phyloP scores from a whole-genome alignment of 176 grass and related monocot genomes.

The Bolboschoenus planiculmis region DNA sequence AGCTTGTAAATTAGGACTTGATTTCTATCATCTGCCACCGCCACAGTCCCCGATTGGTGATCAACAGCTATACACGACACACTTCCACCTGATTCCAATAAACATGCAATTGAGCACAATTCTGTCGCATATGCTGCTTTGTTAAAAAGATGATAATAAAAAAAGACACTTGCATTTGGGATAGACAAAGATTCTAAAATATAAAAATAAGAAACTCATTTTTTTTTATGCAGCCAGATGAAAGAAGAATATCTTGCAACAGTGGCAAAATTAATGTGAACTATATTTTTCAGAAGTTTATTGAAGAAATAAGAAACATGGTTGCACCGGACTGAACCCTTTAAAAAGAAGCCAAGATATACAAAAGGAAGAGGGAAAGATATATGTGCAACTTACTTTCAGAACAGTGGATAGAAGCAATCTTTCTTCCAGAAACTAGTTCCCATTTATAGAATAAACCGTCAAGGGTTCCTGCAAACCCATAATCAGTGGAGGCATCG shows the following conservation, averaged over 20 bases:
- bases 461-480: slow-evolving; percentile 62
- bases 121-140: background rate
- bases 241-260: background rate
- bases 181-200: background rate
- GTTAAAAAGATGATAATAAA: background rate
- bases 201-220: background rate
- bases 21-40: slow-evolving; percentile 25
- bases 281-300: background rate
- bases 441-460: slow-evolving; percentile 77
- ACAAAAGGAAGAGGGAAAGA: background rate
- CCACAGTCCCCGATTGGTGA: slow-evolving; percentile 18
- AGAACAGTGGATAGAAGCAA: slow-evolving; percentile 38
- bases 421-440: slow-evolving; percentile 54
- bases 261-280: too few species aligned
- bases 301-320: background rate
- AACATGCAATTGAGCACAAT: background rate
- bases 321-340: background rate
- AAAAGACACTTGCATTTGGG: background rate
- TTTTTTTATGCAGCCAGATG: background rate
- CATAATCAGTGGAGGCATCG: slow-evolving; percentile 48
- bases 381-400: slow-evolving; percentile 42
- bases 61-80: slow-evolving; percentile 31
- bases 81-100: slow-evolving; percentile 32
- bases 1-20: slow-evolving; percentile 23
- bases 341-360: background rate